Evolutionary conservation across 1,139 yeast genomes (phyloP).

Genomic region (Pichia sp.): DNA sequence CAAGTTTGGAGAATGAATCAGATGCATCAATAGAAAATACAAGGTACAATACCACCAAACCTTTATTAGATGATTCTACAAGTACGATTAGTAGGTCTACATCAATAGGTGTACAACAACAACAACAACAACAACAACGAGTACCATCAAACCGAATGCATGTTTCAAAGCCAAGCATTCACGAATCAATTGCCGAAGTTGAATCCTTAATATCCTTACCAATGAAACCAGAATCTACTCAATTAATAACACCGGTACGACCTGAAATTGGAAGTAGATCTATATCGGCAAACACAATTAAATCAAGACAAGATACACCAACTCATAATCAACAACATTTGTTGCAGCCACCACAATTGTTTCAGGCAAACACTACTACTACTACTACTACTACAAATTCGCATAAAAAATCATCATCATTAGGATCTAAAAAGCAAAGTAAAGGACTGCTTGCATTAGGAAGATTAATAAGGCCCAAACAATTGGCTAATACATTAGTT

Average conservation of each 20-base stretch:
- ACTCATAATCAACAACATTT: neutral
- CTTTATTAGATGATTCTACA: neutral
- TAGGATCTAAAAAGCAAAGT: constrained; percentile 2
- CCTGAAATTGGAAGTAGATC: neutral
- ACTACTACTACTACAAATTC: neutral
- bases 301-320: neutral
- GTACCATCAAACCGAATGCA: neutral
- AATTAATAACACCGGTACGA: neutral
- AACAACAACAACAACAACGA: neutral
- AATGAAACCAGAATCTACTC: neutral
- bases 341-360: neutral
- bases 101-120: neutral
- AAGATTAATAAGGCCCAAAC: constrained; percentile 10
- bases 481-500: constrained; percentile 5
- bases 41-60: neutral
- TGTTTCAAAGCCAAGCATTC: neutral
- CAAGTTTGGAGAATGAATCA: neutral
- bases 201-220: too few species aligned
- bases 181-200: neutral
- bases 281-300: neutral
- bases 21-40: neutral
- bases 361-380: too few species aligned
- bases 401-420: neutral
- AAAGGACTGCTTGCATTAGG: constrained; percentile 10
- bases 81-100: neutral